Evolutionary conservation across 192 early-diverging fungal genomes (phyloP), one percentile per base, ranked within the genome.

Genomic region (Backusella parvicylindrica): DNA sequence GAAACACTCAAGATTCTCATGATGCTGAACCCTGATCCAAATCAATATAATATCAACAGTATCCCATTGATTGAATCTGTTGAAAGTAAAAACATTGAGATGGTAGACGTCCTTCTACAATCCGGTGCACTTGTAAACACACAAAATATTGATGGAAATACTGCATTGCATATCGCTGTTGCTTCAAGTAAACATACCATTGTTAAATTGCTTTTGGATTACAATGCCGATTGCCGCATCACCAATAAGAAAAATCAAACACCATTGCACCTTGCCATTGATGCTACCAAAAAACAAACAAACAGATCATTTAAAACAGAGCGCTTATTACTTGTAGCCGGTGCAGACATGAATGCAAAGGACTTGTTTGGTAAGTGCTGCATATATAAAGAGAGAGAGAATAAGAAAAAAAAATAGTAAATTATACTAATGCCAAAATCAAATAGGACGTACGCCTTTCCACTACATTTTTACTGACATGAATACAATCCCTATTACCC

Each of bases 241-340:
- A n/a, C 40, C 11, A 71, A 79, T 32, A 71, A 82, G 63, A 70
- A 74, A 38, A n/a, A 26, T 4, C 79, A 77, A 43, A 84, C 84
- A 1, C 82, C 88, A 37, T 76, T 88, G 6, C 88, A 88, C 68
- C 69, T 81, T n/a, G 85, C 88, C 1, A 75, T 88, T 26, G 73
- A 86, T 38, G 28, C 36, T 2, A 79, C 85, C 2, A 89, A 87
- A 73, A 38, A 36, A 7, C 86, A 85, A 26, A 76, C 80, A 7
- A 84, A 88, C 71, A 77, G 76, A 37, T 83, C 83, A 2, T 68
- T 88, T 13, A 70, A 74, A n/a, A 79, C 84, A 38, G 88, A 89
- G 43, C 84, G 77, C 11, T 32, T 84, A 4, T 75, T 89, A 1
- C 35, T 88, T 2, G 43, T 85, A 12, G 35, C 36, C 21, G 83